Evolutionary conservation across 2,329 filamentous ascomycete genomes (phyloP), one percentile per base, ranked within the genome.

Genomic region (Blastomyces percursus): DNA sequence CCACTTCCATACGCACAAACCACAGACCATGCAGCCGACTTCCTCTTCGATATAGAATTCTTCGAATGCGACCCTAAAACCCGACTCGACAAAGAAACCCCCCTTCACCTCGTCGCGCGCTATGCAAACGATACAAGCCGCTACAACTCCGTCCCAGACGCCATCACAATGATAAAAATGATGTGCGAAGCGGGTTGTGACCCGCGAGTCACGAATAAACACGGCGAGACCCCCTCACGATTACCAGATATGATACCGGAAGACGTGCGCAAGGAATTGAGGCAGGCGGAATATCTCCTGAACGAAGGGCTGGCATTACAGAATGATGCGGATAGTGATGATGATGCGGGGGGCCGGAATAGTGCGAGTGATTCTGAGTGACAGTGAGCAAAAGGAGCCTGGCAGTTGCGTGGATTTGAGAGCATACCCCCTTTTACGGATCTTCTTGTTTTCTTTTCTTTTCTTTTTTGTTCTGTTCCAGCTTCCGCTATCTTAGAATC

Each of bases 61-160:
- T 79, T 80, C 57, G 78, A 80, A 72, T 79, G 77, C 61, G 78
- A 80, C 66, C 78, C 78, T 27, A 66, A 78, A 57, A 80, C 77
- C 56, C 74, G 77, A 56, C 65, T 77, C 64, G 78, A 79, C 65
- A 74, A 76, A 64, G 77, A 79, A 61, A 78, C 77, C 2, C 78
- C 78, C 8, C 71, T 80, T 32, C 78, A 80, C 66, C 68, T 70
- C 54, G 77, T 76, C 48, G 77, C 79, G 46, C 74, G 74, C 56
- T 79, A 73, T 66, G 76, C 77, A 67, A 79, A 77, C 62, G 78
- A 80, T 56, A 78, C 78, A 64, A 59, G 57, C 42, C 40, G 57
- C 19, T 59, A 59, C 42, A 59, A 59, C 21, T 76, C 79, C 61
- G 64, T 72, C 30, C 71, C 75, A 38, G 63, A 79, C 7, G 78